Evolutionary conservation across 371 early-diverging fungal species (phyloP).

Genomic region (Zancudomyces culisetae): DNA sequence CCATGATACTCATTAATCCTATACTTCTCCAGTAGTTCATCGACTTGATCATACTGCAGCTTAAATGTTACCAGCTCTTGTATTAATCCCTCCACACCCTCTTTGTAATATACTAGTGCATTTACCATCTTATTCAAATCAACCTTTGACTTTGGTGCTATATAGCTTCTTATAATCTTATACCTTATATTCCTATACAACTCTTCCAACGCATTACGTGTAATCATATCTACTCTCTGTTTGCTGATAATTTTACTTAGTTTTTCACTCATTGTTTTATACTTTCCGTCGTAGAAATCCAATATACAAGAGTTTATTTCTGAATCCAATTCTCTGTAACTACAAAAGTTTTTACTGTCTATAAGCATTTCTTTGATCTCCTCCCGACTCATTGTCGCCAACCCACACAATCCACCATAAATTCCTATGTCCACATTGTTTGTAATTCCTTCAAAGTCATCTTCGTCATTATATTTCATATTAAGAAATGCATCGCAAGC

Average conservation of each 20-base stretch:
- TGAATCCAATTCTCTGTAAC: conserved; percentile 16
- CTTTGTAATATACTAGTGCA: no score
- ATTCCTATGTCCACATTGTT: conserved; percentile 12
- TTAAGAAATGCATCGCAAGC: background rate
- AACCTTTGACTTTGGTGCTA: conserved; percentile 12
- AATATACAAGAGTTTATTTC: conserved; percentile 12
- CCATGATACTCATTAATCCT: no score
- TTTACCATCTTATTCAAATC: conserved; percentile 12
- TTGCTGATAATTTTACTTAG: background rate
- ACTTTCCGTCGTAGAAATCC: conserved; percentile 9
- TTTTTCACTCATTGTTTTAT: conserved; percentile 1
- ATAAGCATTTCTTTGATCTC: conserved; percentile 8
- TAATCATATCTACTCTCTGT: conserved; percentile 7
- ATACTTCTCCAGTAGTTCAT: no score
- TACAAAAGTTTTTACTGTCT: conserved; percentile 10
- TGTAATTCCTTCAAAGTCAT: background rate
- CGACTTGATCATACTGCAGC: no score
- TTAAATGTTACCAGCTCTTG: no score
- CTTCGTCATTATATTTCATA: background rate
- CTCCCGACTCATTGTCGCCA: conserved; percentile 10
- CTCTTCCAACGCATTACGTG: background rate
- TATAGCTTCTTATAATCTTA: conserved; percentile 15
- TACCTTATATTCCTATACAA: conserved; percentile 6
- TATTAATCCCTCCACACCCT: no score
- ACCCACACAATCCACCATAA: conserved; percentile 21